A percentile compares a stretch with the other conserved stretches of the same genome.
These are phyloP conservation scores for Plasmodium ovale DNA, from an alignment of 169 alveolate genomes.

Conservation along the genomic window DNA sequence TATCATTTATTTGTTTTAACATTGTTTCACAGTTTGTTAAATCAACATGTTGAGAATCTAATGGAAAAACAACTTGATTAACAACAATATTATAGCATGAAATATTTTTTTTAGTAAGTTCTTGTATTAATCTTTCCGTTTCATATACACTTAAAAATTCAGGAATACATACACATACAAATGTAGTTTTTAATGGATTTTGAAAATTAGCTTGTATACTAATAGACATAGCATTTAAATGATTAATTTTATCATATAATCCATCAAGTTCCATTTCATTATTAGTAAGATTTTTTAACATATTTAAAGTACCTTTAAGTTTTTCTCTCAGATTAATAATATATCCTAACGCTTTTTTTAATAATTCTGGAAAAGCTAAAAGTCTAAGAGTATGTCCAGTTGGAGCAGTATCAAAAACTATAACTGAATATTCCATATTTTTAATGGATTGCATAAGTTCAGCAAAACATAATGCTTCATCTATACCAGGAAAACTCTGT, in stretches of 20 bases:
- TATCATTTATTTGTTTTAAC: conserved; percentile 10
- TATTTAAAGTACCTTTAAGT: conserved; percentile 79
- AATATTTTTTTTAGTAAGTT: conserved; percentile 94
- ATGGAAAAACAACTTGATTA: conserved; percentile 96
- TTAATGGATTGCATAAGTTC: conserved; percentile 96
- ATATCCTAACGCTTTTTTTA: conserved; percentile 95
- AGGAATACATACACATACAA: conserved; percentile 99
- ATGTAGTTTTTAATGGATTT: conserved; percentile 93
- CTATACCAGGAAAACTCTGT: conserved; percentile 98
- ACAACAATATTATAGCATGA: conserved; percentile 97
- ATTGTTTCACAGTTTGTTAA: conserved; percentile 15
- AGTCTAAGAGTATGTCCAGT: conserved; percentile 99
- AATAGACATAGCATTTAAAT: conserved; percentile 87
- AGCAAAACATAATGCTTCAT: conserved; percentile 98
- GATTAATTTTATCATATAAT: conserved; percentile 87
- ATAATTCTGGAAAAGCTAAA: conserved; percentile 95
- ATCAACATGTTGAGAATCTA: conserved; percentile 72
- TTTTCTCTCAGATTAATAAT: conserved; percentile 89
- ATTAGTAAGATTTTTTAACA: conserved; percentile 47
- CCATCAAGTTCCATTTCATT: conserved; percentile 63
- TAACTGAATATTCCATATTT: conserved; percentile 93
- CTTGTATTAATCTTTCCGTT: conserved; percentile 98
- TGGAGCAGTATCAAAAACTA: conserved; percentile 99
- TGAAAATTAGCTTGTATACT: conserved; percentile 87
- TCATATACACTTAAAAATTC: conserved; percentile 98